Conservation (phyloP, 305 asterid species). For the Solanum hybrid region DNA sequence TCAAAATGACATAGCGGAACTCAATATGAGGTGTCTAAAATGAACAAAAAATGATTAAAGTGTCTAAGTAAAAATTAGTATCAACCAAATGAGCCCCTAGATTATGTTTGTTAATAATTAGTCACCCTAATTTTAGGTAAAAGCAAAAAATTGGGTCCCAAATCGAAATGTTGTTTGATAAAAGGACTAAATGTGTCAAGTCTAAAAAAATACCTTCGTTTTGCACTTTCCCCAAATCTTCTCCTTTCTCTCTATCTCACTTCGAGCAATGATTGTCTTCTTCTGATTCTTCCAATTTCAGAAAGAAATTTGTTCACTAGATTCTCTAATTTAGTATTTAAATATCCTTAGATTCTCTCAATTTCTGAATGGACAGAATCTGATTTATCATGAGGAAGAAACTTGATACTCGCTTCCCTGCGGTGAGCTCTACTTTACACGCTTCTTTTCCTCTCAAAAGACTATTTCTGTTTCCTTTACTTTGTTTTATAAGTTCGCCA, state of each 20-base stretch:
- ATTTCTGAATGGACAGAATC: conserved; percentile 3
- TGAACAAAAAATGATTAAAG: too few relatives aligned
- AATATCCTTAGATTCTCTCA: neutral
- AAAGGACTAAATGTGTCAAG: neutral
- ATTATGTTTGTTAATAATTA: too few relatives aligned
- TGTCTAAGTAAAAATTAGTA: too few relatives aligned
- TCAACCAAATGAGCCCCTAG: too few relatives aligned
- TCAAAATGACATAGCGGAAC: too few relatives aligned
- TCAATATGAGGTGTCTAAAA: too few relatives aligned
- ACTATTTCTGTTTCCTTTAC: neutral
- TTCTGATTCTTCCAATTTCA: conserved; percentile 4
- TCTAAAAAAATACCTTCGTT: neutral
- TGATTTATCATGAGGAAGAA: conserved; percentile 66
- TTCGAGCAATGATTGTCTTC: neutral
- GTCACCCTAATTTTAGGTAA: too few relatives aligned
- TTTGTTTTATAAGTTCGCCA: neutral
- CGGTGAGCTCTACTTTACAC: conserved; percentile 35
- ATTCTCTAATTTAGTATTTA: neutral
- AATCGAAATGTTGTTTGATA: neutral
- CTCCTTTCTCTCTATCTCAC: neutral
- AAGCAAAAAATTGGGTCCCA: too few relatives aligned
- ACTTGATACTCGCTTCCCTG: conserved; percentile 86
- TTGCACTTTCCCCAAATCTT: neutral
- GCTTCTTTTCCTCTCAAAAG: neutral
- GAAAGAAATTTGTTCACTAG: neutral